Evolutionary conservation across 768 basidiomycete species (phyloP).

Genomic region (Mycena maculata): DNA sequence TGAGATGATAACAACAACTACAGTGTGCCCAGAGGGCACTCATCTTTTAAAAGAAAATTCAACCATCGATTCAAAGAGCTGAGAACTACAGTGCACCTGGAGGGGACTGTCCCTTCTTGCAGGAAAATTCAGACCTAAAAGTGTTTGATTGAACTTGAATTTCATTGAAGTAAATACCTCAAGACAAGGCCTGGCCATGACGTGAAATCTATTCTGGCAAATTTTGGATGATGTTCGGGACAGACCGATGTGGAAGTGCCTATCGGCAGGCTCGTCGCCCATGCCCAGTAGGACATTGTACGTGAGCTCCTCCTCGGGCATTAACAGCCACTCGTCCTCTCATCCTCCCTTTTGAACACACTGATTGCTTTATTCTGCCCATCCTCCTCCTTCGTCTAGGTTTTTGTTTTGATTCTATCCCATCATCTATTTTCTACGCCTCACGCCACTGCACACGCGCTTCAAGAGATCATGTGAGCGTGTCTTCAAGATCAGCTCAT

Average conservation of each 20-base stretch:
- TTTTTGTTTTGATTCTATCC: background rate
- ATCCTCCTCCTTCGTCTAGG: background rate
- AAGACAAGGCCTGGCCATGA: too few species aligned
- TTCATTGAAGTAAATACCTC: too few species aligned
- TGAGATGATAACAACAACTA: too few species aligned
- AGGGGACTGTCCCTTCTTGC: too few species aligned
- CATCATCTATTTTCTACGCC: background rate
- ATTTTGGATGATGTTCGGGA: too few species aligned
- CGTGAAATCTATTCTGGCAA: too few species aligned
- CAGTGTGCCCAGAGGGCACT: too few species aligned
- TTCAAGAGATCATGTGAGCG: background rate
- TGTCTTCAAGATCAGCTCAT: background rate
- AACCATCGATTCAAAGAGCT: too few species aligned
- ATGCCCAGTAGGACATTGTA: background rate
- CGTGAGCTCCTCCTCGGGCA: conserved; percentile 1
- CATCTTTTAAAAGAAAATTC: too few species aligned
- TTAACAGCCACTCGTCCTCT: background rate
- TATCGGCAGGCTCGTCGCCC: background rate
- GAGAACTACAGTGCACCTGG: too few species aligned
- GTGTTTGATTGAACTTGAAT: too few species aligned
- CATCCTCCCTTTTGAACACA: background rate
- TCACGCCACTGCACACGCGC: background rate
- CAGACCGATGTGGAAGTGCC: conserved; percentile 13
- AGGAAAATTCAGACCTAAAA: too few species aligned
- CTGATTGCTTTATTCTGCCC: background rate